Percentiles rank a stretch among this genome's conserved stretches.
These are phyloP conservation scores for Quercus engelmannii DNA, from an alignment of 306 rosid species.

Conservation along the genomic window DNA sequence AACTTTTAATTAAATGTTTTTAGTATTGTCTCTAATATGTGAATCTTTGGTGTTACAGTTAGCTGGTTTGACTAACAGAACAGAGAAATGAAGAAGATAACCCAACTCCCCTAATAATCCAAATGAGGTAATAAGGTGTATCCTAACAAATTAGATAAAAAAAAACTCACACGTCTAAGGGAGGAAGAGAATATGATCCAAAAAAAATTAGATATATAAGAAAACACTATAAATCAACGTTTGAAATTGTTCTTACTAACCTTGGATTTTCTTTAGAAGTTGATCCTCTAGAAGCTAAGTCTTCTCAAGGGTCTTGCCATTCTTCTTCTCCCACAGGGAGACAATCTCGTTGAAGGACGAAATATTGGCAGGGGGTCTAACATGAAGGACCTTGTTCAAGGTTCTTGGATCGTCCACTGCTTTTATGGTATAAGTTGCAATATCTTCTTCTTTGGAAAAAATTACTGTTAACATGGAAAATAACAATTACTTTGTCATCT, in stretches of 20 bases:
- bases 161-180: too few relatives aligned
- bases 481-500: background rate
- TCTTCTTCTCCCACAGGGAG: constrained; percentile 44
- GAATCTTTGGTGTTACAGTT: too few relatives aligned
- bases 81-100: background rate
- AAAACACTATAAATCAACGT: background rate
- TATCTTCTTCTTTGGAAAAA: constrained; percentile 37
- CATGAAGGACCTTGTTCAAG: constrained; percentile 37
- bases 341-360: constrained; percentile 32
- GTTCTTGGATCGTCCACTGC: constrained; percentile 42
- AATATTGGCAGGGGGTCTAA: constrained; percentile 36
- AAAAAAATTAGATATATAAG: too few relatives aligned
- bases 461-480: constrained; percentile 22
- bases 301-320: constrained; percentile 35
- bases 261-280: constrained; percentile 36
- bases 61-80: too few relatives aligned
- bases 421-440: constrained; percentile 25
- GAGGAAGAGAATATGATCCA: too few relatives aligned
- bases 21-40: too few relatives aligned
- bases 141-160: background rate
- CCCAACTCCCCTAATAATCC: too few relatives aligned
- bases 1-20: too few relatives aligned
- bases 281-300: constrained; percentile 35
- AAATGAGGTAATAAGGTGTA: background rate
- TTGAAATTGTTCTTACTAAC: constrained; percentile 19